These are phyloP conservation scores for Phylloporus scabripes DNA, from an alignment of 768 basidiomycete genomes.

Conservation along the genomic window DNA sequence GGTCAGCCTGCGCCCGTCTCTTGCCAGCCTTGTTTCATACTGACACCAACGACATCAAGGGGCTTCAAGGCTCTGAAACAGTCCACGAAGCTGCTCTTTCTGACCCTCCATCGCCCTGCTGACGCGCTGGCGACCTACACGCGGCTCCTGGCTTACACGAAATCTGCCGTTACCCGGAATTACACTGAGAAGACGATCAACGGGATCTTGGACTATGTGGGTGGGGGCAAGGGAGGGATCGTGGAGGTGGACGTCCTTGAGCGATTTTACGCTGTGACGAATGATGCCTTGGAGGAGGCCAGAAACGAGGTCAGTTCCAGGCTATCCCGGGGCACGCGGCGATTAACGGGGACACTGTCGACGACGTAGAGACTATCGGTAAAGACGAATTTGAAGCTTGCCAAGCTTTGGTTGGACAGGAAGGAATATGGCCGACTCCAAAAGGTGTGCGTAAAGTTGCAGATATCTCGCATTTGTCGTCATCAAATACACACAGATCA, in stretches of 20 bases:
- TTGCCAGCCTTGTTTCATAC: not conserved
- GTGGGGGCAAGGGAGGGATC: constrained; percentile 74
- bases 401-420: constrained; percentile 94
- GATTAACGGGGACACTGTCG: not conserved
- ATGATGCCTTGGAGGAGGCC: constrained; percentile 83
- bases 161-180: constrained; percentile 90
- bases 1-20: constrained; percentile 44
- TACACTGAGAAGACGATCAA: constrained; percentile 99
- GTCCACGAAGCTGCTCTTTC: constrained; percentile 89
- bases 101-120: constrained; percentile 67
- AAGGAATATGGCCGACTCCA: constrained; percentile 83
- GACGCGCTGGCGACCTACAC: constrained; percentile 86
- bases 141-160: constrained; percentile 87
- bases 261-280: constrained; percentile 92
- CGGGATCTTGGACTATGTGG: constrained; percentile 95
- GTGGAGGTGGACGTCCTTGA: constrained; percentile 85
- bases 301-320: constrained; percentile 81
- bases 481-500: constrained; percentile 43
- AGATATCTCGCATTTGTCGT: not conserved
- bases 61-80: constrained; percentile 99
- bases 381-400: constrained; percentile 95
- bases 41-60: constrained; percentile 42
- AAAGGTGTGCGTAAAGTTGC: constrained; percentile 45
- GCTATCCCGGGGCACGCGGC: not conserved
- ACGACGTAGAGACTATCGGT: constrained; percentile 72